These are phyloP conservation scores for Zoysia matrella DNA, from an alignment of 202 grass and related monocot genomes.

Conservation along the genomic window DNA sequence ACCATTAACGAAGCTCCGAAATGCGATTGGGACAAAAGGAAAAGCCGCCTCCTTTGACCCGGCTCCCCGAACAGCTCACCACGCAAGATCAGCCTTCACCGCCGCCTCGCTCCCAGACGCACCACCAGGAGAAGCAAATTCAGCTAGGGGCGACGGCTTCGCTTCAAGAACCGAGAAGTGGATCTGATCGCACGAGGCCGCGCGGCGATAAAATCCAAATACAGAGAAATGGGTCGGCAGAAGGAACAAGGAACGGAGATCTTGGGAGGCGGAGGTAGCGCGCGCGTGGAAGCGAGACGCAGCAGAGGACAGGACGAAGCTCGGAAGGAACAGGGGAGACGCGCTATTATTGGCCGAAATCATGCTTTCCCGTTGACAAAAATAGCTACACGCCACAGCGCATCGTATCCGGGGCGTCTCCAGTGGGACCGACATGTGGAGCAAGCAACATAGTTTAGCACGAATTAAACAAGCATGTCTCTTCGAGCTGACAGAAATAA, in stretches of 20 bases:
- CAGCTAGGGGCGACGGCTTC: background rate
- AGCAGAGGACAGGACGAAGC: slow-evolving; percentile 21
- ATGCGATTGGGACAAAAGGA: background rate
- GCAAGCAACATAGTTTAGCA: no score
- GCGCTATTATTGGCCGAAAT: slow-evolving; percentile 50
- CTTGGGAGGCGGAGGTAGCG: slow-evolving; percentile 25
- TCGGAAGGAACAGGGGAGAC: background rate
- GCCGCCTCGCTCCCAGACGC: background rate
- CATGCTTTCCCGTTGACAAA: slow-evolving; percentile 14
- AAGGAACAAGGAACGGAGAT: slow-evolving; percentile 17
- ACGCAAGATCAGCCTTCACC: background rate
- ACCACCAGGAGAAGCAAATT: background rate
- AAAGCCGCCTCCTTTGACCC: slow-evolving; percentile 30
- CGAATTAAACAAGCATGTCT: no score
- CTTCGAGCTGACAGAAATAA: no score
- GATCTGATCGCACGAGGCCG: slow-evolving; percentile 13
- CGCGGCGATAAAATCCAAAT: slow-evolving; percentile 2
- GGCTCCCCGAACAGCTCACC: background rate
- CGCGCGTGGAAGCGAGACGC: slow-evolving; percentile 4
- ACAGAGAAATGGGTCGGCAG: background rate
- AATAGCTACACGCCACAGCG: slow-evolving; percentile 49
- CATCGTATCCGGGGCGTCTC: background rate
- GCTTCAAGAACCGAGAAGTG: background rate
- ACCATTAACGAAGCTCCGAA: background rate
- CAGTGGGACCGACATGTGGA: background rate